These are phyloP conservation scores for Clathrospora elynae DNA, from an alignment of 2,329 filamentous ascomycete genomes.

Conservation along the genomic window DNA sequence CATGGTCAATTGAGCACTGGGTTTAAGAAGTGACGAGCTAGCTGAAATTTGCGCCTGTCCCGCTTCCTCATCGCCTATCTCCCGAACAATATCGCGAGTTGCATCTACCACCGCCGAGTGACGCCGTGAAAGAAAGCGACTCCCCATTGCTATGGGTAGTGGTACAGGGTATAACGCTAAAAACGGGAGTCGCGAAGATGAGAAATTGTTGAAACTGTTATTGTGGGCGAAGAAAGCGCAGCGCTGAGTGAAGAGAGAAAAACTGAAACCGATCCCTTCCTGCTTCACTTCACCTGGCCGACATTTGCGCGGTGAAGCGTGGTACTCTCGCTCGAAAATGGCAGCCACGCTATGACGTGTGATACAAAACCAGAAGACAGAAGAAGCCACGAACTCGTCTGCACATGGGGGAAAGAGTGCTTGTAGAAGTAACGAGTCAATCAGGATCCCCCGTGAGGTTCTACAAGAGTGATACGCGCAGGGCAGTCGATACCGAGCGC, in stretches of 20 bases:
- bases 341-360: slow-evolving; percentile 33
- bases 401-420: slow-evolving; percentile 11
- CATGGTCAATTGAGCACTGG: slow-evolving; percentile 50
- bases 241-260: slow-evolving; percentile 12
- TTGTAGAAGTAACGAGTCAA: slow-evolving; percentile 25
- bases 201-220: slow-evolving; percentile 15
- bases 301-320: slow-evolving; percentile 38
- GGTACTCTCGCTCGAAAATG: slow-evolving; percentile 26
- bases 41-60: slow-evolving; percentile 18
- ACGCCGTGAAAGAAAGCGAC: slow-evolving; percentile 27
- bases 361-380: slow-evolving; percentile 26
- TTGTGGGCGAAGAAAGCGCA: slow-evolving; percentile 13
- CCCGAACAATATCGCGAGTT: slow-evolving; percentile 20
- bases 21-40: slow-evolving; percentile 42
- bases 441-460: slow-evolving; percentile 39
- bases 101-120: slow-evolving; percentile 26
- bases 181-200: slow-evolving; percentile 17
- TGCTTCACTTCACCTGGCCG: slow-evolving; percentile 30
- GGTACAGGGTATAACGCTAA: slow-evolving; percentile 41
- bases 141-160: slow-evolving; percentile 40
- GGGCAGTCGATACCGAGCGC: slow-evolving; percentile 23
- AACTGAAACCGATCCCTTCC: slow-evolving; percentile 16
- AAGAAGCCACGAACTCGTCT: slow-evolving; percentile 20
- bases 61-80: slow-evolving; percentile 14
- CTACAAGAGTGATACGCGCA: slow-evolving; percentile 46